phyloP scores from a whole-genome alignment of 495 filamentous ascomycete species.

The Aspergillus hancockii region DNA sequence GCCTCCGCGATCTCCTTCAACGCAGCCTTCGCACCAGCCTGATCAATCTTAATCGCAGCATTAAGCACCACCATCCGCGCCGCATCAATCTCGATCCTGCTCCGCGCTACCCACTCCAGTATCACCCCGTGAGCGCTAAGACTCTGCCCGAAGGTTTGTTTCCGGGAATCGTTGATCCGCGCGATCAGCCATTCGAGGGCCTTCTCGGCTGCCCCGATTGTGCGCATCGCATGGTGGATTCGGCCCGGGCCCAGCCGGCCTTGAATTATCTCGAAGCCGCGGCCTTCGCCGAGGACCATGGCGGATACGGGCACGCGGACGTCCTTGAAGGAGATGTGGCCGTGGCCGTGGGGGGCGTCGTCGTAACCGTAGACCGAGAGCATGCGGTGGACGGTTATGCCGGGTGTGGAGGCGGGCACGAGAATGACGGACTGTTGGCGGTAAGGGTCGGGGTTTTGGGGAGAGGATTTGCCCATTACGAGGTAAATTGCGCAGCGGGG shows the following conservation, averaged over 20 bases:
- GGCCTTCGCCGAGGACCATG: constrained; percentile 84
- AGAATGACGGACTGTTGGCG: constrained; percentile 87
- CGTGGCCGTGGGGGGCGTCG: constrained; percentile 92
- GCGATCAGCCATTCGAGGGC: constrained; percentile 88
- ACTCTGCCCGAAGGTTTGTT: constrained; percentile 80
- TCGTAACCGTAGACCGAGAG: constrained; percentile 91
- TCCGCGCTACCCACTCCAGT: constrained; percentile 89
- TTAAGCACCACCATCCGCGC: constrained; percentile 85
- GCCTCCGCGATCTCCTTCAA: constrained; percentile 85
- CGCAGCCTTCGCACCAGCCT: constrained; percentile 74
- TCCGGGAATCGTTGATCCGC: constrained; percentile 83
- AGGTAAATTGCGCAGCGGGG: constrained; percentile 87
- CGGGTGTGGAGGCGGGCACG: constrained; percentile 72
- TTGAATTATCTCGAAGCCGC: constrained; percentile 97
- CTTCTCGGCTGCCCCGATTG: constrained; percentile 80
- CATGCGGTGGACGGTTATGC: constrained; percentile 83
- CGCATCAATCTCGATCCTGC: constrained; percentile 86
- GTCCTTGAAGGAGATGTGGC: constrained; percentile 81
- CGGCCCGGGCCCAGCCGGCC: constrained; percentile 88
- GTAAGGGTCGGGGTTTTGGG: constrained; percentile 71
- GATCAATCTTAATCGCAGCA: constrained; percentile 87
- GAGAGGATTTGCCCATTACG: constrained; percentile 85
- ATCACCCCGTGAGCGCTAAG: constrained; percentile 85
- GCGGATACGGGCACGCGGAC: constrained; percentile 77
- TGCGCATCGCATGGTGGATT: constrained; percentile 93